Evolutionary conservation across 2,329 filamentous ascomycete species (phyloP), one percentile per base, ranked within the genome.

Genomic region (Claviceps quebecensis): DNA sequence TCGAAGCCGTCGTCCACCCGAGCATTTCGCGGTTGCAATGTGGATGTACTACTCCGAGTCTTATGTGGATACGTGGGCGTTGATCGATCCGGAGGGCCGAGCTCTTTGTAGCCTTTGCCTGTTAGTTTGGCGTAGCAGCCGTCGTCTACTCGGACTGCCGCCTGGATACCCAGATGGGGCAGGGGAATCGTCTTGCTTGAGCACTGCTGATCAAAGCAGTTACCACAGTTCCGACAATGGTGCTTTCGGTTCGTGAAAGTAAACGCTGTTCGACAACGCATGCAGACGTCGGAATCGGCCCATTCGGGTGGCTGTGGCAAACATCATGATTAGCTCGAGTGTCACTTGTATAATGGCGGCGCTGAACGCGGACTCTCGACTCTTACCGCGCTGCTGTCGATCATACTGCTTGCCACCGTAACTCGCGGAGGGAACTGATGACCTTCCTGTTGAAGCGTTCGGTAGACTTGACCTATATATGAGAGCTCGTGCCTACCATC

Each of bases 241-340:
- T 98, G 93, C 65, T 97, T 98, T 62, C 93, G 84, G 67, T 98
- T 98, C 52, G 91, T 98, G 63, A 98, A 96, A 47, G 88, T 96
- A 61, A 98, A 98, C 17, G 88, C 71, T 13, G 91, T 96, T 59
- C 93, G 83, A 67, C 93, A 98, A 64, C 93, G 85, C 89, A 98
- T 96, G 67, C 93, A 98, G 36, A 98, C 91, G 61, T 98, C 93
- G 11, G 91, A 96, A 69, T 98, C 93, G 48, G 84, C 83, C 93
- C 93, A 98, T 69, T 98, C 93, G 0, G 93, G 93, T 9, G 93
- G 93, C 84, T 95, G 40, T 16, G 6, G 7, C 29, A 45, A 29
- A 49, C 9, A 9, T 16, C 29, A 38, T 23, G 9, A 22, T 49
- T 26, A 49, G 48, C 37, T 39, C 4, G 37, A 29, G 40, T 17